Evolutionary conservation across 768 basidiomycete genomes (phyloP), one percentile per base, ranked within the genome.

Genomic region (Mycena albidolilacea): DNA sequence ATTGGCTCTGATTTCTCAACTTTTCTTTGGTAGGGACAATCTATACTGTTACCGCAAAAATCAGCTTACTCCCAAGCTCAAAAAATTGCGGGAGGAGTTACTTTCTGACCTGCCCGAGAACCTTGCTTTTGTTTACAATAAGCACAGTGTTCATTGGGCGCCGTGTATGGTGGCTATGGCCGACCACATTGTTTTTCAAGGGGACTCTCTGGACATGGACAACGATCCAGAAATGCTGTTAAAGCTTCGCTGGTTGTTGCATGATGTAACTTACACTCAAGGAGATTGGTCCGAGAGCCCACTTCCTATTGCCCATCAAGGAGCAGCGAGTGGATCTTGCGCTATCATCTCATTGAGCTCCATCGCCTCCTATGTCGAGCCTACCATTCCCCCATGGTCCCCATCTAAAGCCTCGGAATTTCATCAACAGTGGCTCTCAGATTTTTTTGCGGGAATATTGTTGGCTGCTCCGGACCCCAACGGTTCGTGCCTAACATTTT

Each of bases 141-240:
- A 52, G n/a, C 50, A 52, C 50, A 19, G 50, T 52, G 50, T 52
- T 52, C 50, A 52, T 52, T 52, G 50, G 50, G 50, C 50, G 21
- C 50, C 50, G 19, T 52, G 50, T 52, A 5, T 52, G n/a, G n/a
- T 52, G 8, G 50, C 21, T 8, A 21, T 52, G 50, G 7, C n/a
- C 50, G 50, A 21, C 50, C 50, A 21, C 50, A 52, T 52, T 6
- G 50, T 52, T 21, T 52, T 52, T 21, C 50, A 52, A n/a, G 50
- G 50, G 21, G 50, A 52, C 50, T 52, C 50, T n/a, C n/a, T 52
- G 50, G 50, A 2, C 50, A 52, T 52, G 50, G 50, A 23, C 6
- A 52, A 52, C n/a, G 50, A 52, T 52, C 50, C 50, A n/a, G 50
- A 52, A 52, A 52, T 52, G 50, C 21, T 52, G 50, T n/a, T 52